A percentile compares a stretch with the other conserved stretches of the same genome.
phyloP scores from a whole-genome alignment of 495 filamentous ascomycete genomes.

The Polyplosphaeria fusca region DNA sequence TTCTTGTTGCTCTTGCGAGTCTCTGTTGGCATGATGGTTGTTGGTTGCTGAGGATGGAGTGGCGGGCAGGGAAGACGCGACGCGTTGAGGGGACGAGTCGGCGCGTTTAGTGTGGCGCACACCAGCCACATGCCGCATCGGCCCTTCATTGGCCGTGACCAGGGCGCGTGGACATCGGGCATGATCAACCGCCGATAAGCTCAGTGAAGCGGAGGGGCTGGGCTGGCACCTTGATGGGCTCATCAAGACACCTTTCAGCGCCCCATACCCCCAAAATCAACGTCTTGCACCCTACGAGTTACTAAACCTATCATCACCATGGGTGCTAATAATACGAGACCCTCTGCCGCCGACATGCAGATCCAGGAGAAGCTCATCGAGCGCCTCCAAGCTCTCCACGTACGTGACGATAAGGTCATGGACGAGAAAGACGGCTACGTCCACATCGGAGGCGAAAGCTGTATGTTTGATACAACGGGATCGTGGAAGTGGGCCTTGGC shows the following conservation, averaged over 20 bases:
- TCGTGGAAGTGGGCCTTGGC: too few relatives aligned
- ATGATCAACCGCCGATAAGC: background rate
- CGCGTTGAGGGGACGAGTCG: background rate
- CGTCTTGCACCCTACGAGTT: too few relatives aligned
- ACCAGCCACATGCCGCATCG: too few relatives aligned
- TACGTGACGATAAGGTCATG: slow-evolving; percentile 26
- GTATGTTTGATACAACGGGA: too few relatives aligned
- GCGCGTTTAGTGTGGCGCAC: background rate
- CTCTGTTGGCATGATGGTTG: slow-evolving; percentile 18
- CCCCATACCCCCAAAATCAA: too few relatives aligned
- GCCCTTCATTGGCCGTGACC: too few relatives aligned
- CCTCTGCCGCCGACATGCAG: slow-evolving; percentile 18
- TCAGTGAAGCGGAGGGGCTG: background rate
- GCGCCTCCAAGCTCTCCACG: slow-evolving; percentile 42
- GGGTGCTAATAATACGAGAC: slow-evolving; percentile 50
- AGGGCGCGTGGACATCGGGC: background rate
- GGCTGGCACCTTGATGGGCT: background rate
- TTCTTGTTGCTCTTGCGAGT: slow-evolving; percentile 21
- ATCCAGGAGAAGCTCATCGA: slow-evolving; percentile 47
- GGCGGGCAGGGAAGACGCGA: background rate
- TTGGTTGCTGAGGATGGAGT: background rate
- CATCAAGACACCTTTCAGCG: background rate
- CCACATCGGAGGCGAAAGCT: slow-evolving; percentile 38
- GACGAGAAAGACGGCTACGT: slow-evolving; percentile 49
- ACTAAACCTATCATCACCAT: too few relatives aligned